A percentile compares a stretch with the other conserved stretches of the same genome.
These are phyloP conservation scores for Ambrosiella cleistominuta DNA, from an alignment of 2,329 filamentous ascomycete genomes.

Conservation along the genomic window DNA sequence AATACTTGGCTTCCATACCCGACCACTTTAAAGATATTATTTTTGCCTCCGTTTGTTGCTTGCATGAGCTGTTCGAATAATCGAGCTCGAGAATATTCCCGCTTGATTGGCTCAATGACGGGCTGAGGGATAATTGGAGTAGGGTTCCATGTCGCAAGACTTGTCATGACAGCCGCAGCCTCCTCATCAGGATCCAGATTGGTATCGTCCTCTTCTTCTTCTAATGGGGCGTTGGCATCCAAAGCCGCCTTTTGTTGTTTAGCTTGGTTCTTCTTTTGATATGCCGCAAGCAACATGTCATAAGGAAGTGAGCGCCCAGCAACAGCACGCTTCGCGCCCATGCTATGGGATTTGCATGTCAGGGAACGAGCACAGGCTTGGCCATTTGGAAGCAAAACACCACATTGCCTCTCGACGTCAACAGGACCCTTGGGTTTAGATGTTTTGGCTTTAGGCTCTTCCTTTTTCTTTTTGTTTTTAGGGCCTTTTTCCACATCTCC, in stretches of 20 bases:
- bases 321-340: slow-evolving; percentile 83
- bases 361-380: slow-evolving; percentile 74
- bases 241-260: slow-evolving; percentile 94
- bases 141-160: slow-evolving; percentile 57
- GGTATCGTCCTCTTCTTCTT: slow-evolving; percentile 70
- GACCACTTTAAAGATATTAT: slow-evolving; percentile 46
- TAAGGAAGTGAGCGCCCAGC: slow-evolving; percentile 77
- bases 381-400: slow-evolving; percentile 70
- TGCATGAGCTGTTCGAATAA: slow-evolving; percentile 48
- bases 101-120: slow-evolving; percentile 41
- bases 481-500: slow-evolving; percentile 63
- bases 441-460: slow-evolving; percentile 68
- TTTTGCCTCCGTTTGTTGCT: slow-evolving; percentile 46
- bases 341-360: slow-evolving; percentile 88
- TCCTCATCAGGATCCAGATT: slow-evolving; percentile 92
- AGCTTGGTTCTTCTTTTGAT: slow-evolving; percentile 96
- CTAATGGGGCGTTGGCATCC: slow-evolving; percentile 78
- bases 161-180: slow-evolving; percentile 71
- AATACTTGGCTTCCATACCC: slow-evolving; percentile 39
- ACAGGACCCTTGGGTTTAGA: slow-evolving; percentile 83
- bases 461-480: slow-evolving; percentile 88
- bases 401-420: slow-evolving; percentile 85
- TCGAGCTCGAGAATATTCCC: slow-evolving; percentile 44
- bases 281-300: slow-evolving; percentile 74
- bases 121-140: slow-evolving; percentile 57